Evolutionary conservation across 78 protist species (phyloP).

Genomic region (Planoprotostelium fungivorum): DNA sequence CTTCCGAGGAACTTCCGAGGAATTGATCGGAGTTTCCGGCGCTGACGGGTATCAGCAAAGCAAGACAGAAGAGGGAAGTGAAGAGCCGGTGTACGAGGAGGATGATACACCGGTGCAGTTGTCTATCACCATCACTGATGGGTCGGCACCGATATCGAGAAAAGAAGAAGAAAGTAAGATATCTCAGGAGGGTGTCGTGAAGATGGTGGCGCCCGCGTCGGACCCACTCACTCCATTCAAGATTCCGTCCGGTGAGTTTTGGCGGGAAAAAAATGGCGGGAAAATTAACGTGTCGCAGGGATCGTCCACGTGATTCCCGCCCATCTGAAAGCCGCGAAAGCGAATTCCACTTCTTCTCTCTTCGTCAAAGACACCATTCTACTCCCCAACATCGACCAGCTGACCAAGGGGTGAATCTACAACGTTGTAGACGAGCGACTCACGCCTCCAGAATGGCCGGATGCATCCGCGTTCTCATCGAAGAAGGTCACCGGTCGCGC

Average conservation of each 20-base stretch:
- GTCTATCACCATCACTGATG: not conserved
- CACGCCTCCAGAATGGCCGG: not conserved
- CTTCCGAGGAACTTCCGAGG: too few species aligned
- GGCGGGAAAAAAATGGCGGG: too few species aligned
- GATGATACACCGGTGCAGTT: not conserved
- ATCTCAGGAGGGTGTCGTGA: too few species aligned
- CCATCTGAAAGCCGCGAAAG: not conserved
- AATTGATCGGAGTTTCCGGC: not conserved
- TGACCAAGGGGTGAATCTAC: not conserved
- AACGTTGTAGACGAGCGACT: not conserved
- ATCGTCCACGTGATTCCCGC: not conserved
- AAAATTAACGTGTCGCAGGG: too few species aligned
- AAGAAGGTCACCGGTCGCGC: not conserved
- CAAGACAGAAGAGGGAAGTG: not conserved
- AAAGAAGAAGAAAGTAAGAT: too few species aligned
- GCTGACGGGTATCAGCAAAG: not conserved
- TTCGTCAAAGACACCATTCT: not conserved
- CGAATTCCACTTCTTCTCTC: not conserved
- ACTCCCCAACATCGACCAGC: not conserved
- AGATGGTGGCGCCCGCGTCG: not conserved
- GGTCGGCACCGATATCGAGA: too few species aligned
- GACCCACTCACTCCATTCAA: not conserved
- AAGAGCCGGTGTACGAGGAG: not conserved
- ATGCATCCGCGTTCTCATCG: not conserved
- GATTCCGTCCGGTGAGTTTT: not conserved